A percentile compares a stretch with the other conserved stretches of the same genome.
Evolutionary conservation across 2,329 filamentous ascomycete genomes (phyloP).

Genomic region (Cryphonectria radicalis): DNA sequence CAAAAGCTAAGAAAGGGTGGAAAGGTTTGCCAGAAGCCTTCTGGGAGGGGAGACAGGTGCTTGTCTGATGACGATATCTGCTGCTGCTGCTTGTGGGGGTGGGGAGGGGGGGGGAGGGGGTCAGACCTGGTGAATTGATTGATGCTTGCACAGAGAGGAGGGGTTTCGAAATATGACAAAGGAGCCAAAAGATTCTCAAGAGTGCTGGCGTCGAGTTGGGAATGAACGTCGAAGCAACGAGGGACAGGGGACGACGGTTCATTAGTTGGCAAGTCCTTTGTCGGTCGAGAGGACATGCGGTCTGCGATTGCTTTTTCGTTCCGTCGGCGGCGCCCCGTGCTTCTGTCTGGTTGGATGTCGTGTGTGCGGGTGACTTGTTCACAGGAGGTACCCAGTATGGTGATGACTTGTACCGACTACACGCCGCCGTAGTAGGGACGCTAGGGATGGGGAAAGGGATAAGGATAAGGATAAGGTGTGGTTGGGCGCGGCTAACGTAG

Average conservation of each 20-base stretch:
- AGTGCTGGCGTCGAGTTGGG: neutral
- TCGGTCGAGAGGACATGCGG: neutral
- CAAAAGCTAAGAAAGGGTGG: neutral
- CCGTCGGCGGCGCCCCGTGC: neutral
- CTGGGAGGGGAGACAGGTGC: neutral
- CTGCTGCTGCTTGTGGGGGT: neutral
- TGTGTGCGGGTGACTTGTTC: neutral
- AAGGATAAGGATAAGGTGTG: constrained; percentile 6
- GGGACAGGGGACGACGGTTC: neutral
- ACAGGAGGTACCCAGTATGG: neutral
- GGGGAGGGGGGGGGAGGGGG: neutral
- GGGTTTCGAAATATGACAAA: neutral
- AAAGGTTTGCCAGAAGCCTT: neutral
- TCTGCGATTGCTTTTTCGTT: neutral
- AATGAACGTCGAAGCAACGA: neutral
- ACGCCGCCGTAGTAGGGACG: neutral
- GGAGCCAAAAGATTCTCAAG: neutral
- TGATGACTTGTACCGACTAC: neutral
- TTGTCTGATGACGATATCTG: neutral
- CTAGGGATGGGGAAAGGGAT: neutral
- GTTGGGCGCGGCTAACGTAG: constrained; percentile 1
- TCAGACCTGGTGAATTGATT: neutral
- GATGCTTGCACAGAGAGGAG: neutral
- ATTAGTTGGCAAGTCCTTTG: neutral
- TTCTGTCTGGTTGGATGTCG: neutral